Evolutionary conservation across 306 rosid species (phyloP), one percentile per base, ranked within the genome.

Genomic region (Abrus precatorius): DNA sequence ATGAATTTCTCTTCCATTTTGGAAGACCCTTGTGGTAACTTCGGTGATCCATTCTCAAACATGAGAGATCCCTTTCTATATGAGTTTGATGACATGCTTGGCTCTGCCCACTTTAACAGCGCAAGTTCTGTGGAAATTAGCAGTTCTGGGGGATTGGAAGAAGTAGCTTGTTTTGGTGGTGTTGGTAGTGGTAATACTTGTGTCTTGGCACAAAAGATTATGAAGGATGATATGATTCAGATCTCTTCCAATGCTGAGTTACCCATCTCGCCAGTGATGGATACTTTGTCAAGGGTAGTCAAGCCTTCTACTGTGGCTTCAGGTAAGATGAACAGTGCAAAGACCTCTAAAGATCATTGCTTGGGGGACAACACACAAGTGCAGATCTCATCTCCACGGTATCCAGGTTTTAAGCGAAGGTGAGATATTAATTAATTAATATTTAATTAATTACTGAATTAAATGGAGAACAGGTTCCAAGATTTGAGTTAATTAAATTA

Each of bases 331-430:
- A 75, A 80, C 73, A 70, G 68, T 80, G 83, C 45, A 32, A 81
- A 83, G 80, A 62, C 79, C 80, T 81, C 89, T 13, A 73, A 68
- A 20, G 79, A 74, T 61, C 28, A 47, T 83, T 86, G 86, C 72
- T 84, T 80, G 82, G 73, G 79, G 64, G 91, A 67, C 49, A 87
- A 78, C 84, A 68, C 88, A 45, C 84, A 79, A 28, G 14, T 89
- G 74, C 97, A 91, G 97, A 93, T 93, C 97, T 91, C 96, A 70
- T 78, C 92, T 30, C 91, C 97, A 55, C 78, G 89, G 80, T 89
- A 91, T 86, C 89, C 92, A 75, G 84, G 83, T 32, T 81, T 85
- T 78, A 93, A 91, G 76, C 72, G 97, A 86, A 93, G 96, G 97
- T 89, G 43, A 74, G 74, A n/a, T 11, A 44, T 49, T 55, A 14